Percentiles rank a stretch among this genome's conserved stretches.
Evolutionary conservation across 2,329 filamentous ascomycete genomes (phyloP).

Genomic region (Venturia effusa): DNA sequence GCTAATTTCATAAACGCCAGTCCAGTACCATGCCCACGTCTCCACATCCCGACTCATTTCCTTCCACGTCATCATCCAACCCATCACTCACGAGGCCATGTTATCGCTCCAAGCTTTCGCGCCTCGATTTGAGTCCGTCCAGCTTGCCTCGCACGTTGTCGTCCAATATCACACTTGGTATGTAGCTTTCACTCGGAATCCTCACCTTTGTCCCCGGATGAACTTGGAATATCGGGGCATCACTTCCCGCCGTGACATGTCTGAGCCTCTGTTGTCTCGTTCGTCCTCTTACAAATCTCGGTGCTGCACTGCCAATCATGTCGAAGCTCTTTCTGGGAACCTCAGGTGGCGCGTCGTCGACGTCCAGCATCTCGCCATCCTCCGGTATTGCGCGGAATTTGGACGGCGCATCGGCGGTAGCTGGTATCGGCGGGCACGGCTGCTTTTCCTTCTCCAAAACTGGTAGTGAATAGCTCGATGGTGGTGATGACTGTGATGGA

Average conservation of each 20-base stretch:
- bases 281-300: not conserved
- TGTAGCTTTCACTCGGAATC: conserved; percentile 26
- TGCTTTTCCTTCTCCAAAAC: not conserved
- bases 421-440: conserved; percentile 8
- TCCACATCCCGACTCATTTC: not conserved
- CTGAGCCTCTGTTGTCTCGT: not conserved
- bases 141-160: conserved; percentile 12
- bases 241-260: conserved; percentile 16
- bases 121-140: not conserved
- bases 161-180: conserved; percentile 29
- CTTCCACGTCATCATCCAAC: not conserved
- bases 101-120: not conserved
- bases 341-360: not conserved
- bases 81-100: not conserved
- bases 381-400: conserved; percentile 4
- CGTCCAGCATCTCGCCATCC: not conserved
- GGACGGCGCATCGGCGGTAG: conserved; percentile 11
- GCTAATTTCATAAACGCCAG: not conserved
- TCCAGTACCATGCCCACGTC: not conserved
- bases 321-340: not conserved
- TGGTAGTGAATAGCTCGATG: not conserved
- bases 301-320: not conserved
- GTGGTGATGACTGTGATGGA: not conserved
- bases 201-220: conserved; percentile 30
- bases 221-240: conserved; percentile 28